Evolutionary conservation across 345 rosid species (phyloP), one percentile per base, ranked within the genome.

Genomic region (Linum trigynum): DNA sequence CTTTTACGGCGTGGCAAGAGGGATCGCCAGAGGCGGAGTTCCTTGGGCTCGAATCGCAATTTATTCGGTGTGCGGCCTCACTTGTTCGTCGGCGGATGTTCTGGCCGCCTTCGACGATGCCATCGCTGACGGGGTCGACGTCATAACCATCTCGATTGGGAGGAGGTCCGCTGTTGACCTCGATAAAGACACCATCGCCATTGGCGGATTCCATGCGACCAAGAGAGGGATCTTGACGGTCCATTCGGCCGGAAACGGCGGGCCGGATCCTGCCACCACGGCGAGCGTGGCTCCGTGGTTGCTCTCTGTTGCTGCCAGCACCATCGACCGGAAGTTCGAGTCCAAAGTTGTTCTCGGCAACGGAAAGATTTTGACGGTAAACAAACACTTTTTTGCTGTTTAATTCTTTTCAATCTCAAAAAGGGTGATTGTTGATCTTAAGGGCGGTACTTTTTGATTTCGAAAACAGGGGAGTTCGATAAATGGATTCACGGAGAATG

Each of bases 51-150:
- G 92, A 68, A 66, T 84, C 16, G 83, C 92, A 15, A 67, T 65
- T 14, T 86, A 89, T 37, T 69, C 50, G 67, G 83, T 74, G 4
- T 87, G 90, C 38, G 1, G 0, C 0, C 0, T 0, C 0, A 65
- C 39, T 0, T 77, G 81, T 53, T 0, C 0, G 1, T 2, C 9
- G 0, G 71, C 2, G 4, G 40, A 41, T 8, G 0, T 83, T 8
- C 57, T 83, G 62, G 75, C 81, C 9, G 88, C 77, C 0, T 85
- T 85, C 12, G 95, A 84, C 45, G 95, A 88, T 50, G 87, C 89
- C 0, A 85, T 88, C 5, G 83, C 87, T 2, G 91, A 83, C 51
- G 85, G 83, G 35, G 88, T 85, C 1, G 90, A 83, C 58, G 15
- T 84, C 9, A 58, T 84, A 39, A 60, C 78, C 36, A 11, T 77